phyloP scores from a whole-genome alignment of 352 stramenopile species.

The Phytophthora citrophthora region DNA sequence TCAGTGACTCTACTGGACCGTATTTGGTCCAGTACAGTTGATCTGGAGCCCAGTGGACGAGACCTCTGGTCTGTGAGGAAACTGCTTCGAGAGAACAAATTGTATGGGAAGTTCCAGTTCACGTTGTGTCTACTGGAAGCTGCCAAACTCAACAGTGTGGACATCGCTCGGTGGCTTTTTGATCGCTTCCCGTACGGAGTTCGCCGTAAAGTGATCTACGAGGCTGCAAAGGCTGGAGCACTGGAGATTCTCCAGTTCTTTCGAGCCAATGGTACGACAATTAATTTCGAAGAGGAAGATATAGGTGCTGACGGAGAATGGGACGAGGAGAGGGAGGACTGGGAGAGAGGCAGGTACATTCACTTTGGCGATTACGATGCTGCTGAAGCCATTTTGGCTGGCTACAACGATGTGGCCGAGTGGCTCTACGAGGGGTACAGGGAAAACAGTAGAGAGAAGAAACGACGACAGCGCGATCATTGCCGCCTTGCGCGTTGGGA shows the following conservation, averaged over 20 bases:
- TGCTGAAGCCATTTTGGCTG: neutral
- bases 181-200: slow-evolving; percentile 13
- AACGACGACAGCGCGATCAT: too few species aligned
- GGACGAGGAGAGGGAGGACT: slow-evolving; percentile 7
- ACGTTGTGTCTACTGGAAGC: neutral
- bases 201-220: slow-evolving; percentile 11
- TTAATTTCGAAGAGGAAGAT: neutral
- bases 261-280: slow-evolving; percentile 4
- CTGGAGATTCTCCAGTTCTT: slow-evolving; percentile 16
- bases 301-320: neutral
- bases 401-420: neutral
- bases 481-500: too few species aligned
- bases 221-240: neutral
- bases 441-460: too few species aligned
- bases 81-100: neutral
- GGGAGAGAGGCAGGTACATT: slow-evolving; percentile 1
- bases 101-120: slow-evolving; percentile 10
- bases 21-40: slow-evolving; percentile 11
- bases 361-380: neutral
- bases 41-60: slow-evolving; percentile 3
- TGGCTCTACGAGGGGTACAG: slow-evolving; percentile 1
- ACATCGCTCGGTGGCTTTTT: slow-evolving; percentile 13
- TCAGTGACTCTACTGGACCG: slow-evolving; percentile 9
- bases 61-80: slow-evolving; percentile 12
- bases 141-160: slow-evolving; percentile 5